These are phyloP conservation scores for Caryocar brasiliense DNA, from an alignment of 441 rosid species.

Conservation along the genomic window DNA sequence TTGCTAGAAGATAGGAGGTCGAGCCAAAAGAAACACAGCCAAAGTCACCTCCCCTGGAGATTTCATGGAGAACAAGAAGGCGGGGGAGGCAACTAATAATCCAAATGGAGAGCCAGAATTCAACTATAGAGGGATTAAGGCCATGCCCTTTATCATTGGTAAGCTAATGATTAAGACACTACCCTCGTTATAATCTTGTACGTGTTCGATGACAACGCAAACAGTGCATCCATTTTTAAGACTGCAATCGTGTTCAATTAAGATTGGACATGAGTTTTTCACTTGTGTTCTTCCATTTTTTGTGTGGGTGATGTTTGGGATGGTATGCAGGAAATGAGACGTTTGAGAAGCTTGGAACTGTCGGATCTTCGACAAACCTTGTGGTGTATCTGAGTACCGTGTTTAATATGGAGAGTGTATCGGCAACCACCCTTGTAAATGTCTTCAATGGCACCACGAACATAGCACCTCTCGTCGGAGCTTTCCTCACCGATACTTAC, in stretches of 20 bases:
- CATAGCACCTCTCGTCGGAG: conserved; percentile 24
- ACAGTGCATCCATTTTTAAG: no score
- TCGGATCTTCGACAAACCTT: conserved; percentile 17
- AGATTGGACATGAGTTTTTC: no score
- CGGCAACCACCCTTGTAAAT: conserved; percentile 17
- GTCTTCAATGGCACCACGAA: conserved; percentile 16
- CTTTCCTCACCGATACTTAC: conserved; percentile 23
- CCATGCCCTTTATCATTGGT: conserved; percentile 44
- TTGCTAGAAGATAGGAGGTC: no score
- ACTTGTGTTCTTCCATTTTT: not conserved
- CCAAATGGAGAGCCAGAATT: not conserved
- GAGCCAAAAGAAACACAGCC: no score
- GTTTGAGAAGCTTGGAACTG: conserved; percentile 18
- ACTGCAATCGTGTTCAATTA: no score
- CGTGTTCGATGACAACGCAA: no score
- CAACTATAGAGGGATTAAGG: conserved; percentile 29
- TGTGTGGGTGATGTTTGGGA: no score
- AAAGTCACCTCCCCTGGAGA: conserved; percentile 1
- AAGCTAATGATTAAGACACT: no score
- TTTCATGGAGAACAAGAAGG: no score
- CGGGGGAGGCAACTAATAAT: not conserved
- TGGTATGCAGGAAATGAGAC: conserved; percentile 17
- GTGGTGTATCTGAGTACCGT: conserved; percentile 18
- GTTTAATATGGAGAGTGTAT: conserved; percentile 24
- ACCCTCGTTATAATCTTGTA: no score